These are phyloP conservation scores for Quercus alba DNA, from an alignment of 306 rosid genomes.

Conservation along the genomic window DNA sequence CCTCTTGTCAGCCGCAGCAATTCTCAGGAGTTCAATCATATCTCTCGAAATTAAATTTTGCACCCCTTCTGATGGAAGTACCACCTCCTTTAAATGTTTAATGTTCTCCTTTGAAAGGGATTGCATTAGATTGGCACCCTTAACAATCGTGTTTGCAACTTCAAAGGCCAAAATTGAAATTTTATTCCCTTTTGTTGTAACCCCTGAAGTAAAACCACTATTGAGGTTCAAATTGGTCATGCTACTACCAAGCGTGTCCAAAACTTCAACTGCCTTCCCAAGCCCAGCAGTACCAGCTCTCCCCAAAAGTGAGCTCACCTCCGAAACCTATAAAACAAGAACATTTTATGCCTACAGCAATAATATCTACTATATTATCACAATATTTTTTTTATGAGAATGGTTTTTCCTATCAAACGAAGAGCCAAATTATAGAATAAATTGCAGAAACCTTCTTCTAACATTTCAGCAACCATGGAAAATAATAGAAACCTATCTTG, in stretches of 20 bases:
- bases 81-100: conserved; percentile 81
- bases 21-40: conserved; percentile 83
- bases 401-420: not conserved
- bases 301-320: conserved; percentile 88
- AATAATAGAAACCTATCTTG: not conserved
- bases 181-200: conserved; percentile 82
- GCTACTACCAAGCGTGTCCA: conserved; percentile 98
- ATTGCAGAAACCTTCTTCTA: not conserved
- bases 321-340: conserved; percentile 71
- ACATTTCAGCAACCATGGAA: not conserved
- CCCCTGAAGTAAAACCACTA: conserved; percentile 84
- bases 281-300: conserved; percentile 97
- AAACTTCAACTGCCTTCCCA: conserved; percentile 98
- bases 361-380: not conserved
- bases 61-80: conserved; percentile 91
- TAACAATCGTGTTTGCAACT: conserved; percentile 96
- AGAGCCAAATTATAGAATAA: not conserved
- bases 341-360: conserved; percentile 6
- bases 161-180: conserved; percentile 95
- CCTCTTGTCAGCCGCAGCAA: conserved; percentile 98
- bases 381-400: not conserved
- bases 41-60: conserved; percentile 79
- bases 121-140: conserved; percentile 94
- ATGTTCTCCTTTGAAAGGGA: conserved; percentile 94
- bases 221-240: conserved; percentile 81